A percentile compares a stretch with the other conserved stretches of the same genome.
phyloP scores from a whole-genome alignment of 192 early-diverging fungal genomes.

The Coemansia sp. region DNA sequence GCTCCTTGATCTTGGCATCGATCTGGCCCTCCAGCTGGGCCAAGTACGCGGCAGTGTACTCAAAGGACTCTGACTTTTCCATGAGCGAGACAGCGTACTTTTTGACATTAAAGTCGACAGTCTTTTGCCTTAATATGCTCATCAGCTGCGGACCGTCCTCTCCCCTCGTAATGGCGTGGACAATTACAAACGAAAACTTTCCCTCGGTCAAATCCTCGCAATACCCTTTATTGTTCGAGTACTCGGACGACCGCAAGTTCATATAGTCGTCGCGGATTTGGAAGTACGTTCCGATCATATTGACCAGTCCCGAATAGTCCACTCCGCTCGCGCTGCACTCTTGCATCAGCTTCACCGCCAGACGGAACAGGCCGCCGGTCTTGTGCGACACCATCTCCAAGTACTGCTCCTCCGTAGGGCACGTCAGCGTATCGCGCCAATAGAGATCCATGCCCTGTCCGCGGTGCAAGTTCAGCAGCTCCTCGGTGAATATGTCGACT shows the following conservation, averaged over 20 bases:
- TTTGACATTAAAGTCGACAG: constrained; percentile 82
- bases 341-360: constrained; percentile 96
- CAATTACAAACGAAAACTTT: constrained; percentile 97
- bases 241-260: constrained; percentile 88
- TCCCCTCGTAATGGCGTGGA: constrained; percentile 73
- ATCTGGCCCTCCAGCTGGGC: constrained; percentile 65
- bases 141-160: constrained; percentile 67
- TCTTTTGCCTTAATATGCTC: constrained; percentile 90
- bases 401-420: constrained; percentile 93
- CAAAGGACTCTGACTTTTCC: constrained; percentile 77
- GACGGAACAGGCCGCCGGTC: constrained; percentile 93
- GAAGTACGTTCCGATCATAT: constrained; percentile 92
- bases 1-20: constrained; percentile 62
- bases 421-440: constrained; percentile 90
- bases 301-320: constrained; percentile 82
- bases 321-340: constrained; percentile 56
- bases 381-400: constrained; percentile 97
- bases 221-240: constrained; percentile 94
- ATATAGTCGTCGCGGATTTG: constrained; percentile 98
- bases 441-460: constrained; percentile 99
- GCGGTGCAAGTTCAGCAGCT: constrained; percentile 87
- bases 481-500: constrained; percentile 88
- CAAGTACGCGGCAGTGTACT: constrained; percentile 74
- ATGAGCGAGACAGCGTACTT: constrained; percentile 83
- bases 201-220: constrained; percentile 99